Evolutionary conservation across 352 stramenopile genomes (phyloP), one percentile per base, ranked within the genome.

Genomic region (Phytophthora boehmeriae): DNA sequence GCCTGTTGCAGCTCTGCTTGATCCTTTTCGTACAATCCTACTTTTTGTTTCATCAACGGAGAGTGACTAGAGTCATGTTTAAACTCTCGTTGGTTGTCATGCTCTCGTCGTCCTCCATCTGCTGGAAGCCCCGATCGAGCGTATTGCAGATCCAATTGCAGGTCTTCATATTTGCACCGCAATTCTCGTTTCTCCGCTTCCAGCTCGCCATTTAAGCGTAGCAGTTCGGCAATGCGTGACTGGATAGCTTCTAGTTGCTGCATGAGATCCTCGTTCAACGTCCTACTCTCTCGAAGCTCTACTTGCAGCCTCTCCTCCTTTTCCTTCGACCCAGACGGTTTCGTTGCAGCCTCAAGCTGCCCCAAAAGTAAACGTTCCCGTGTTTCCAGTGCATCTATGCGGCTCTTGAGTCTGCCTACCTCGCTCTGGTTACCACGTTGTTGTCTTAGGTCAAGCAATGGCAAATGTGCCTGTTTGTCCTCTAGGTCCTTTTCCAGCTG

Each of bases 11-110:
- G 49, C 19, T 86, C 66, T 0, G 75, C 58, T 36, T 95, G 86
- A 51, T 93, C 86, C 48, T 90, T 79, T 59, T 93, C 83, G 52
- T 92, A 95, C 30, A 90, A 43, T 13, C 83, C 81, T 0, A 90
- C 75, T 44, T 89, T 90, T 56, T 76, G 74, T 5, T 68, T 67
- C 79, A 92, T 88, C 20, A 88, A 68, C 2, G 71, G 68, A 19
- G 69, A 73, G 30, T 71, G 54, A 17, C 43, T 65, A n/a, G 66
- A 58, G 17, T 39, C 44, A 20, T 62, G 43, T 28, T 68, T 36
- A 4, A 50, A 11, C 17, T 69, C 45, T 22, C 62, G 54, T 25
- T 78, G 66, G 23, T 73, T 78, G n/a, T 66, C 57, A 30, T 64
- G 51, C 28, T 46, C 43, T 51, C 49, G 20, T 13, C 38, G 51